Conservation (phyloP, 768 basidiomycete species). For the Hydnum rufescens region DNA sequence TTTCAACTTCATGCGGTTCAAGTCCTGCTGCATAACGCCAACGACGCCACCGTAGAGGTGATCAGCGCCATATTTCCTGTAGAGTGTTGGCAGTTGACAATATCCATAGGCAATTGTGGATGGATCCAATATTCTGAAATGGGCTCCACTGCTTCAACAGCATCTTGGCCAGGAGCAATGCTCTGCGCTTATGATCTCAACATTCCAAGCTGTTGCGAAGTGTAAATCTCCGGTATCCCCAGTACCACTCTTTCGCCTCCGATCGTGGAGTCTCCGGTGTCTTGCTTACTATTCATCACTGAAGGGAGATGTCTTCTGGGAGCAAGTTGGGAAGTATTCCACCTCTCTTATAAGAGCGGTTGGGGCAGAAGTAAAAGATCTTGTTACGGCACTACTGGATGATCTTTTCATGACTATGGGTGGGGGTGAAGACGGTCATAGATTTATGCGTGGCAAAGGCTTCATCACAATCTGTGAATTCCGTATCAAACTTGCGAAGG, state of each 20-base stretch:
- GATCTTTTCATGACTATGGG: constrained; percentile 26
- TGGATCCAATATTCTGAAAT: background rate
- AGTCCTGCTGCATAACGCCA: background rate
- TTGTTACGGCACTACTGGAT: constrained; percentile 26
- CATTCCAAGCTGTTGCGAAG: constrained; percentile 1
- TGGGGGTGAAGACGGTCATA: constrained; percentile 17
- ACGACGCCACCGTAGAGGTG: background rate
- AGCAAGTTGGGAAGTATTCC: constrained; percentile 36
- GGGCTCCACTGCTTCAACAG: background rate
- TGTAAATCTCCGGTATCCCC: background rate
- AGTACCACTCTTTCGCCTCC: background rate
- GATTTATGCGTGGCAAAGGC: constrained; percentile 29
- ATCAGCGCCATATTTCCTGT: background rate
- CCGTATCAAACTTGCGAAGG: constrained; percentile 47
- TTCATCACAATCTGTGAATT: constrained; percentile 51
- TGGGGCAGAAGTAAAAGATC: constrained; percentile 19
- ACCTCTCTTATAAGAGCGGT: constrained; percentile 24
- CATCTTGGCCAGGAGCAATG: background rate
- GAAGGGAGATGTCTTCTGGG: constrained; percentile 44
- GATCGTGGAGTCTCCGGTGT: background rate
- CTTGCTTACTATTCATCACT: constrained; percentile 16
- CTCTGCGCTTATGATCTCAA: background rate
- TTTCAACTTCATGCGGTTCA: background rate
- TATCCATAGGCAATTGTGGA: background rate
- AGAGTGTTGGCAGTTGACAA: background rate